Conservation (phyloP, 2,329 filamentous ascomycete species). For the Calonectria pseudoreteaudii region DNA sequence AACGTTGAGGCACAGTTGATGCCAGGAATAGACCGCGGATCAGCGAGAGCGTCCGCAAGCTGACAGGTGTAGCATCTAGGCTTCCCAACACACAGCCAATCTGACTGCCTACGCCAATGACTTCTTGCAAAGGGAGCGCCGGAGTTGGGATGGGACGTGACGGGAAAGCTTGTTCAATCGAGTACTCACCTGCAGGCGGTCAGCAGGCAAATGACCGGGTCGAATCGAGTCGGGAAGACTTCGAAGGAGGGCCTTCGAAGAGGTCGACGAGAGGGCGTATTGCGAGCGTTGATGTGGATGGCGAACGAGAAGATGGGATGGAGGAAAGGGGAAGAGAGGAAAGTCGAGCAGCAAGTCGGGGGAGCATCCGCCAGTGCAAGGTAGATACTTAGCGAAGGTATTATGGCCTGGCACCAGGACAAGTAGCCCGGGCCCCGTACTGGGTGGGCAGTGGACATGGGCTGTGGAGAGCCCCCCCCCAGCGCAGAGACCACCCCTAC, state of each 20-base stretch:
- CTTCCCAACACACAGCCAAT: conserved; percentile 15
- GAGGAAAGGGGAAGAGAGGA: conserved; percentile 42
- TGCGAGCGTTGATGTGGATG: conserved; percentile 22
- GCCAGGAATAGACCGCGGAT: conserved; percentile 9
- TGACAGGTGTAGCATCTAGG: conserved; percentile 13
- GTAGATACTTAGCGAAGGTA: conserved; percentile 16
- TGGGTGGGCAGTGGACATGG: conserved; percentile 13
- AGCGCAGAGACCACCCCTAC: conserved; percentile 22
- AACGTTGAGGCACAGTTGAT: conserved; percentile 16
- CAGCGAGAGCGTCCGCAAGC: conserved; percentile 12
- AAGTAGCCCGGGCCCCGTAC: conserved; percentile 7
- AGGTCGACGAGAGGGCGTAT: conserved; percentile 30
- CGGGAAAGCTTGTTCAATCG: conserved; percentile 11
- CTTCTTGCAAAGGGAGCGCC: not conserved
- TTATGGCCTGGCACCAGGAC: conserved; percentile 2
- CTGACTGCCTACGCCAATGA: conserved; percentile 2
- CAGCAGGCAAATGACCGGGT: conserved; percentile 19
- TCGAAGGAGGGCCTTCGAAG: conserved; percentile 13
- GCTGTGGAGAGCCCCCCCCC: conserved; percentile 12
- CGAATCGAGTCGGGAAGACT: conserved; percentile 19
- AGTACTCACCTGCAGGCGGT: conserved; percentile 24
- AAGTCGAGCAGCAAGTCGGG: conserved; percentile 29
- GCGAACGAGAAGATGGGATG: conserved; percentile 24
- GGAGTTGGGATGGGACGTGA: not conserved
- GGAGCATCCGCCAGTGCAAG: conserved; percentile 16